Percentiles rank a stretch among this genome's conserved stretches.
These are phyloP conservation scores for Ambrosiella beaveri DNA, from an alignment of 2,329 filamentous ascomycete species.

Conservation along the genomic window DNA sequence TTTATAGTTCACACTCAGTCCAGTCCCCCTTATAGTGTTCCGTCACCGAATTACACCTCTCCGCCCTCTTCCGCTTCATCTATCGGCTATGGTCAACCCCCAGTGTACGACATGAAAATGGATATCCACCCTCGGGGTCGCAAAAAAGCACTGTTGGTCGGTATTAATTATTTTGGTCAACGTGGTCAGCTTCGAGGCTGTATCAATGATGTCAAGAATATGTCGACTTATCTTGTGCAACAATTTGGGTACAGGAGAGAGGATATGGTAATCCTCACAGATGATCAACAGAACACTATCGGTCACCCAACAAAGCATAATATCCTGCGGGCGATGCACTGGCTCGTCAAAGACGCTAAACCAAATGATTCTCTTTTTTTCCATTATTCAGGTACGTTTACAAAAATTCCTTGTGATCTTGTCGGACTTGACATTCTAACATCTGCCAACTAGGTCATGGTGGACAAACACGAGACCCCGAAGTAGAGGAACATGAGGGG, in stretches of 20 bases:
- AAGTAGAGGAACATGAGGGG: slow-evolving; percentile 66
- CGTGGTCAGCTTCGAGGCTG: slow-evolving; percentile 79
- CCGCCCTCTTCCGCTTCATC: background rate
- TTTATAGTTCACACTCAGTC: background rate
- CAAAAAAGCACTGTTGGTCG: slow-evolving; percentile 77
- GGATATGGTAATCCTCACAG: slow-evolving; percentile 92
- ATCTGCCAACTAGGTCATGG: slow-evolving; percentile 41
- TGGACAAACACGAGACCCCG: slow-evolving; percentile 63
- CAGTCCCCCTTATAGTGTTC: background rate
- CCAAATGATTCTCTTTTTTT: slow-evolving; percentile 95
- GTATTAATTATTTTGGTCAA: slow-evolving; percentile 94
- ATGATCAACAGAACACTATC: slow-evolving; percentile 95
- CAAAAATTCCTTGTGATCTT: no score
- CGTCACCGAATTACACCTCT: background rate
- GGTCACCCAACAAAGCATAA: slow-evolving; percentile 93
- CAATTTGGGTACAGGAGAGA: slow-evolving; percentile 85
- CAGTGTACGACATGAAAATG: background rate
- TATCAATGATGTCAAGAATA: slow-evolving; percentile 95
- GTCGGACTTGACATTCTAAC: background rate
- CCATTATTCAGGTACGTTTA: slow-evolving; percentile 71
- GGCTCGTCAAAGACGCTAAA: slow-evolving; percentile 83
- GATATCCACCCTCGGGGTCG: slow-evolving; percentile 33
- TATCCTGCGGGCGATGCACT: slow-evolving; percentile 90
- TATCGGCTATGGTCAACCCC: background rate
- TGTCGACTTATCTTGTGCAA: slow-evolving; percentile 78